phyloP scores from a whole-genome alignment of 2,329 filamentous ascomycete genomes.

The Mariannaea sp. region DNA sequence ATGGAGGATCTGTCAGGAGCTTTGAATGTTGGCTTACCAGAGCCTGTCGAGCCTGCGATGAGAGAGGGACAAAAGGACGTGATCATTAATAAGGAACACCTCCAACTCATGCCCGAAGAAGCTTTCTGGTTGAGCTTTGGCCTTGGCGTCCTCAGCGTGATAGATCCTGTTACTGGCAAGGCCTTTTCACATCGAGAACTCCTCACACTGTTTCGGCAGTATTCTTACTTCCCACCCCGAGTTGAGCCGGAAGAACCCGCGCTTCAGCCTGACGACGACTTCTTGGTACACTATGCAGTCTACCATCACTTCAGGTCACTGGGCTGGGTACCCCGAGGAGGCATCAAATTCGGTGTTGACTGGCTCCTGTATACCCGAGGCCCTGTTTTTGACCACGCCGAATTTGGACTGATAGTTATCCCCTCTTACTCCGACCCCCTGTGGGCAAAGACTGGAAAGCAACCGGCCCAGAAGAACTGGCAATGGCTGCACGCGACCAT shows the following conservation, averaged over 20 bases:
- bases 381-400: conserved; percentile 91
- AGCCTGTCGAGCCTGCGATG: neutral
- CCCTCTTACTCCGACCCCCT: conserved; percentile 78
- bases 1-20: conserved; percentile 18
- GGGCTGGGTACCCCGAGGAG: conserved; percentile 91
- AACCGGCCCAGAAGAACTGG: conserved; percentile 63
- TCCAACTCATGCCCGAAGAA: conserved; percentile 91
- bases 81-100: conserved; percentile 71
- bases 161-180: conserved; percentile 51
- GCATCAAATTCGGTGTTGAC: conserved; percentile 93
- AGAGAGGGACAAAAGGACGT: neutral
- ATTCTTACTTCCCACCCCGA: conserved; percentile 71
- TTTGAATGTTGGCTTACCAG: conserved; percentile 5
- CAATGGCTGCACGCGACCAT: conserved; percentile 89
- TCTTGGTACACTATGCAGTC: conserved; percentile 83
- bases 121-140: conserved; percentile 87
- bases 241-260: conserved; percentile 41
- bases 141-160: conserved; percentile 73
- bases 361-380: conserved; percentile 94
- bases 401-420: conserved; percentile 85
- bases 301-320: conserved; percentile 97
- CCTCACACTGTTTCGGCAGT: conserved; percentile 68
- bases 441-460: conserved; percentile 67
- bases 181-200: conserved; percentile 61
- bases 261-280: conserved; percentile 77